A percentile compares a stretch with the other conserved stretches of the same genome.
phyloP scores from a whole-genome alignment of 2,329 filamentous ascomycete genomes.

The Aspergillus chevalieri region DNA sequence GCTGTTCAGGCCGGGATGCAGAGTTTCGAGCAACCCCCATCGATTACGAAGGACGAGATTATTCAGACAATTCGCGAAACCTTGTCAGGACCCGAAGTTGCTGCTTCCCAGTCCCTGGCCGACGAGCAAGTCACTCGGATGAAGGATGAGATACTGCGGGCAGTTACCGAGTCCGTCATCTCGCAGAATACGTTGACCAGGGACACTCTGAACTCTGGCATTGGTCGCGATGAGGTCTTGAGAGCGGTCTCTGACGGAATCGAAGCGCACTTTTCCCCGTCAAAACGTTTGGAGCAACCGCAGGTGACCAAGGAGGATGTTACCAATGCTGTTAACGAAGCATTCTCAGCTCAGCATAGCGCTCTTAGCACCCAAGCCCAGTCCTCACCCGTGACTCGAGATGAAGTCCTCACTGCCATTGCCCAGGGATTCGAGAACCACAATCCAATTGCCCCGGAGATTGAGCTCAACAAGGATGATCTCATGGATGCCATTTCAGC shows the following conservation, averaged over 20 bases:
- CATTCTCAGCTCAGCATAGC: slow-evolving; percentile 25
- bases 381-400: slow-evolving; percentile 44
- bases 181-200: slow-evolving; percentile 27
- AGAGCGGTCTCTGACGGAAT: slow-evolving; percentile 56
- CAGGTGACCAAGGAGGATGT: slow-evolving; percentile 27
- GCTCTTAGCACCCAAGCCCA: slow-evolving; percentile 27
- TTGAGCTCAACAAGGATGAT: slow-evolving; percentile 50
- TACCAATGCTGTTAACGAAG: slow-evolving; percentile 26
- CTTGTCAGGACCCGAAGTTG: slow-evolving; percentile 67
- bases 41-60: slow-evolving; percentile 73
- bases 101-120: slow-evolving; percentile 12
- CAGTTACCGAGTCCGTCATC: slow-evolving; percentile 24
- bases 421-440: slow-evolving; percentile 52
- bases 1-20: slow-evolving; percentile 82
- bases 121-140: slow-evolving; percentile 23
- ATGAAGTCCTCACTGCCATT: slow-evolving; percentile 53
- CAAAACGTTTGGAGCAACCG: slow-evolving; percentile 51
- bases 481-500: slow-evolving; percentile 55
- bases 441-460: slow-evolving; percentile 49
- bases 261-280: slow-evolving; percentile 37
- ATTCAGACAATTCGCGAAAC: slow-evolving; percentile 78
- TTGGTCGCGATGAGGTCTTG: slow-evolving; percentile 53
- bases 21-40: slow-evolving; percentile 66
- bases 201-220: slow-evolving; percentile 25
- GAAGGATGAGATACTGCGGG: slow-evolving; percentile 30